Evolutionary conservation across 768 basidiomycete species (phyloP), one percentile per base, ranked within the genome.

Genomic region (Porphyrellus cyaneotinctus): DNA sequence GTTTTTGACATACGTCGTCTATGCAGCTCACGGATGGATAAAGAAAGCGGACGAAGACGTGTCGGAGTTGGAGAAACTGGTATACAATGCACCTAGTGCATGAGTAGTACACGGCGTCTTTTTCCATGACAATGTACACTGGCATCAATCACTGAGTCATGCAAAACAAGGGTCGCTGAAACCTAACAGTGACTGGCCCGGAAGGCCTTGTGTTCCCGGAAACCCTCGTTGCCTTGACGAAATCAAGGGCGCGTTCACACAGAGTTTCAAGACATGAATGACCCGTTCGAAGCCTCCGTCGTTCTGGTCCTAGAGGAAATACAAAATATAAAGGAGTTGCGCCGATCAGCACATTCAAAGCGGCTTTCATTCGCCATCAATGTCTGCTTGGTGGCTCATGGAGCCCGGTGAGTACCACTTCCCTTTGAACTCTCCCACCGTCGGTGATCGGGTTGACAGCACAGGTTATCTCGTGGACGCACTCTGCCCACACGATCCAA

Each of bases 11-110:
- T 77, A 68, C 37, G 62, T 79, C 32, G 72, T 75, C 2, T 77
- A 82, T 46, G 73, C 69, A 2, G 74, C 77, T 26, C 72, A 76
- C 51, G 70, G 70, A 37, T 73, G 78, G 44, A 75, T 82, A 37
- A 64, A 68, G 41, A 67, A 69, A 42, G 77, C 76, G 12, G 73
- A 77, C 58, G 67, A 76, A 56, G 75, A 73, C 30, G 73, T 87
- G 18, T 68, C 71, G 2, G 72, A 75, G 37, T 66, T 87, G 26
- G 80, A 85, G 62, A 67, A 64, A 14, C 66, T 85, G 67, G 78
- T 72, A 60, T 87, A 87, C 56, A 58, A 60, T 9, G 77, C 82
- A 11, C 78, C 74, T 23, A 81, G 84, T 6, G 82, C 83, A 47
- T 82, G 62, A 73, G 23, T 17, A 17, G 22, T 6, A 17, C 26